These are phyloP conservation scores for Sporisorium sorghi DNA, from an alignment of 1,284 basidiomycete species.

Conservation along the genomic window DNA sequence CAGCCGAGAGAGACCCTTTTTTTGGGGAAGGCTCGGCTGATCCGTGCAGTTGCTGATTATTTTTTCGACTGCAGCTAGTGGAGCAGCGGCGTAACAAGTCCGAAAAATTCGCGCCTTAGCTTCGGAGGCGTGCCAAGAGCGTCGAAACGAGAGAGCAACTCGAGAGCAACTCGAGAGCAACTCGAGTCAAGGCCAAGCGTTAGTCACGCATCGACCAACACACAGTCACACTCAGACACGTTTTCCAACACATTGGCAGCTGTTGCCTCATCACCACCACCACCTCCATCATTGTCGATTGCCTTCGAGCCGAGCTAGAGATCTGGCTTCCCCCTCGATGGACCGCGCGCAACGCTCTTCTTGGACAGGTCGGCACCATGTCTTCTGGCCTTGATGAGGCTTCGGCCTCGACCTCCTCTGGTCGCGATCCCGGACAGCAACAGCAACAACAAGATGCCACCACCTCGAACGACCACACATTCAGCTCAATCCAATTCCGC, in stretches of 20 bases:
- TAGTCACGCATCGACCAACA: not conserved
- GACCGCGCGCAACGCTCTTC: slow-evolving; percentile 4
- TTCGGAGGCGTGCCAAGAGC: not conserved
- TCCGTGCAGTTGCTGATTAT: slow-evolving; percentile 11
- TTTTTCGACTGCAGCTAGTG: not conserved
- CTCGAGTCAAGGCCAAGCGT: no score
- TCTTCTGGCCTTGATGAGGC: slow-evolving; percentile 12
- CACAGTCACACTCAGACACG: not conserved
- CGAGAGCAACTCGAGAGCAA: no score
- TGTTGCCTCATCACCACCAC: not conserved
- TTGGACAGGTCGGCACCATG: slow-evolving; percentile 11
- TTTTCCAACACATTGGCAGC: not conserved
- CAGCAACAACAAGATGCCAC: not conserved
- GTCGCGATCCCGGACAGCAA: slow-evolving; percentile 8
- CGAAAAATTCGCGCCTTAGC: not conserved
- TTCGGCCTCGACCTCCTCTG: slow-evolving; percentile 7
- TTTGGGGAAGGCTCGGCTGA: slow-evolving; percentile 6
- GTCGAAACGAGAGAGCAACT: no score
- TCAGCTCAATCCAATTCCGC: slow-evolving; percentile 15
- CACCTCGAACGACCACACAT: slow-evolving; percentile 15
- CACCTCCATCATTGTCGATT: not conserved
- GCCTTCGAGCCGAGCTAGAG: not conserved
- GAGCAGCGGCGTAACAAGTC: not conserved
- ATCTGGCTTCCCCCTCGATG: slow-evolving; percentile 14
- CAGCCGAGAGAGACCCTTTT: slow-evolving; percentile 2